phyloP scores from a whole-genome alignment of 768 basidiomycete genomes.

The Boletus edulis region DNA sequence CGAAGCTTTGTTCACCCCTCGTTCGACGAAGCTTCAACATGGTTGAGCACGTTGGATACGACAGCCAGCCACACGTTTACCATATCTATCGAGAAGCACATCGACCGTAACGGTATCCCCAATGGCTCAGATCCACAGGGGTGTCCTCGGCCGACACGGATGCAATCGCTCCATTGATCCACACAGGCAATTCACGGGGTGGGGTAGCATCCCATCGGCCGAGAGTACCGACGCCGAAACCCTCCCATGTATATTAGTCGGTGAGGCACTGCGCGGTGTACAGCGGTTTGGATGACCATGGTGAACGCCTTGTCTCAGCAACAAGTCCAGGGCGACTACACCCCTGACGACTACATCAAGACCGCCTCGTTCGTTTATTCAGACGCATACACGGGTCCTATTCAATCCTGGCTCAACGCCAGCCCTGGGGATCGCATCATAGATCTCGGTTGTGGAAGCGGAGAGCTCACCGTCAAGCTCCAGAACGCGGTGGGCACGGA shows the following conservation, averaged over 20 bases:
- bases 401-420: conserved; percentile 61
- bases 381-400: conserved; percentile 43
- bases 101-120: too few relatives aligned
- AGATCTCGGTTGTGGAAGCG: conserved; percentile 83
- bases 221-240: conserved; percentile 16
- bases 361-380: conserved; percentile 71
- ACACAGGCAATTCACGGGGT: not conserved
- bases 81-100: too few relatives aligned
- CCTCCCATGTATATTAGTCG: conserved; percentile 3
- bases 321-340: conserved; percentile 41
- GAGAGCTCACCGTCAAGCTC: conserved; percentile 66
- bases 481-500: conserved; percentile 46
- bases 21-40: too few relatives aligned
- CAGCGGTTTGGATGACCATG: conserved; percentile 6
- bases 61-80: too few relatives aligned
- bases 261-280: not conserved
- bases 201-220: conserved; percentile 17
- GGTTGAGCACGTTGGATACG: too few relatives aligned
- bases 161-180: too few relatives aligned
- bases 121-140: too few relatives aligned
- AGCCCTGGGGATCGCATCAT: conserved; percentile 66
- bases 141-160: conserved; percentile 19
- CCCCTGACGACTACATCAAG: conserved; percentile 57
- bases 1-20: too few relatives aligned
- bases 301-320: not conserved